Evolutionary conservation across 805 yeast genomes (phyloP).

Genomic region (Schizosaccharomyces cryophilus): DNA sequence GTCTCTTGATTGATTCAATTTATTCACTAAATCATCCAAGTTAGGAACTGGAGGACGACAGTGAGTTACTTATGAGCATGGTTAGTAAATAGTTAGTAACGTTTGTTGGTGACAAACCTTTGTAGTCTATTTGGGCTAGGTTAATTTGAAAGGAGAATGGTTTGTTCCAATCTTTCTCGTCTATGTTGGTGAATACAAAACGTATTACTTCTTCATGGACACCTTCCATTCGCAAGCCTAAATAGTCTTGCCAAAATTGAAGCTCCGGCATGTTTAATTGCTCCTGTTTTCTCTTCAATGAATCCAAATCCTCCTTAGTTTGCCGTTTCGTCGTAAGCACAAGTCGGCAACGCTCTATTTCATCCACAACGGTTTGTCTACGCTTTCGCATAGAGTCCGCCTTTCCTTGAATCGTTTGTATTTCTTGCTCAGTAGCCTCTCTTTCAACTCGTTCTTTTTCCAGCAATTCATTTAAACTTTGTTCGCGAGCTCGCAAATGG

Average conservation of each 20-base stretch:
- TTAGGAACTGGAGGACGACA: not conserved
- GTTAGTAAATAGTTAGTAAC: not conserved
- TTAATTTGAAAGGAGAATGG: slow-evolving; percentile 24
- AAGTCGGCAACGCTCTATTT: not conserved
- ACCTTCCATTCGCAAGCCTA: slow-evolving; percentile 33
- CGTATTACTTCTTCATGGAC: slow-evolving; percentile 22
- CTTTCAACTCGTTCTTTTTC: slow-evolving; percentile 10
- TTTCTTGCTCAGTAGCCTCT: slow-evolving; percentile 10
- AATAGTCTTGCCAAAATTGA: slow-evolving; percentile 24
- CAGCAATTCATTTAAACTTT: slow-evolving; percentile 11
- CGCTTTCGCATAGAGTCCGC: not conserved
- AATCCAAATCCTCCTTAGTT: slow-evolving; percentile 5
- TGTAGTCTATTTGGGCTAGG: slow-evolving; percentile 21
- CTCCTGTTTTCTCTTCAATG: slow-evolving; percentile 19
- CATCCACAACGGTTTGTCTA: not conserved
- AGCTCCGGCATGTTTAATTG: slow-evolving; percentile 28
- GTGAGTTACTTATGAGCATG: not conserved
- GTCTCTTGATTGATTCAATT: slow-evolving; percentile 11
- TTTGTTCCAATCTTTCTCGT: slow-evolving; percentile 19
- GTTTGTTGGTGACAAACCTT: slow-evolving; percentile 13
- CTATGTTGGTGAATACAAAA: slow-evolving; percentile 27
- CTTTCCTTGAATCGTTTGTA: slow-evolving; percentile 6
- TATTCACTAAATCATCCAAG: slow-evolving; percentile 7
- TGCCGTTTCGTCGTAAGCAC: not conserved
- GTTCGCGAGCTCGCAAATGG: slow-evolving; percentile 9